Base-by-base conservation (phyloP, 2,329 filamentous ascomycete genomes). In the Aspergillaceae sp. region DNA sequence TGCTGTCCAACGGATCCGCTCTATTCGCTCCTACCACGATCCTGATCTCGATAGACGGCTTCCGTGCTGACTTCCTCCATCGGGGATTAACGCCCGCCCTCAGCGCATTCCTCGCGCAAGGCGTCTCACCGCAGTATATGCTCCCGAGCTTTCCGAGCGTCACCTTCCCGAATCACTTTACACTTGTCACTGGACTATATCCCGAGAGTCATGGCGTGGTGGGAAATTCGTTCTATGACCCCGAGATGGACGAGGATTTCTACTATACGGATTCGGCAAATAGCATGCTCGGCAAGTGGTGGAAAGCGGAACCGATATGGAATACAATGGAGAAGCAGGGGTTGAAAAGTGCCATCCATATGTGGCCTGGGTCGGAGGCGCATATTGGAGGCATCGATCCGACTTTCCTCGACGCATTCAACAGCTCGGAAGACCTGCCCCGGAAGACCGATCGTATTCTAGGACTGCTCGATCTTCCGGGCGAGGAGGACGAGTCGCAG, bases 281-380 rank as follows among this genome's bases (percentile, higher is more conserved):
- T 46, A 92, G 87, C 53, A 78, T 95, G 67, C 80, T 91, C 54
- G 74, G 86, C 1, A 87, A 91, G 62, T 98, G 92, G 91, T 98
- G 92, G 91, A 82, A 79, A 36, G 92, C 89, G 3, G 89, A 97
- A 63, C 92, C 92, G 0, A 75, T 98, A 29, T 98, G 92, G 92
- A 84, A 85, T 28, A 94, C 91, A 1, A 91, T 91, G 4, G 92
- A 97, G 70, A 80, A 79, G 47, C 84, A 88, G 55, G 85, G 85
- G 4, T 74, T 94, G 30, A 79, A 80, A 47, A 82, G 83, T 29
- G 92, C 88, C 1, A 82, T 98, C 28, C 92, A 98, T 64, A 98
- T 98, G 92, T 98, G 92, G 92, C 92, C 92, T 1, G 92, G 92
- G 2, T 94, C 87, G 38, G 92, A 98, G 69, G 90, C 90, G 4